Evolutionary conservation across 2,329 filamentous ascomycete species (phyloP).

Genomic region (Biscogniauxia marginata): DNA sequence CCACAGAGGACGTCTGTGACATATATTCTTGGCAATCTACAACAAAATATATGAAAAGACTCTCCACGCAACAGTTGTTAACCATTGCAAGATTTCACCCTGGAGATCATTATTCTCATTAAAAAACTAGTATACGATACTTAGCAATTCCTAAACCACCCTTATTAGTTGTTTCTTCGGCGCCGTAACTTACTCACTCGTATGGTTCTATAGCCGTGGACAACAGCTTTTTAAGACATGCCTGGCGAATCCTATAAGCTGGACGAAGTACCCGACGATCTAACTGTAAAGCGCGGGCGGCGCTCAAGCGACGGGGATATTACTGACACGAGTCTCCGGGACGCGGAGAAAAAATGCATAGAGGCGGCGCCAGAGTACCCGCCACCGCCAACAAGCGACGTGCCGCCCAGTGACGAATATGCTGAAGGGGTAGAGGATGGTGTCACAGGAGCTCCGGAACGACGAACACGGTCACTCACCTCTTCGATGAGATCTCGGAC

Average conservation of each 20-base stretch:
- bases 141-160: background rate
- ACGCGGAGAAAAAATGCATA: background rate
- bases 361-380: constrained; percentile 11
- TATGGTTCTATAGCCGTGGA: too few species aligned
- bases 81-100: too few species aligned
- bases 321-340: background rate
- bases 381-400: constrained; percentile 13
- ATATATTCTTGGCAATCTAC: background rate
- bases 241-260: constrained; percentile 5
- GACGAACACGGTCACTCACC: constrained; percentile 11
- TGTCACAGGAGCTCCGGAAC: constrained; percentile 2
- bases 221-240: constrained; percentile 10
- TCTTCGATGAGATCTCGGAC: constrained; percentile 14
- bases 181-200: too few species aligned
- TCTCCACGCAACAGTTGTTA: background rate
- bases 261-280: constrained; percentile 7
- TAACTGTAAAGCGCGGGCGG: background rate
- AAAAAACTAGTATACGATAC: background rate
- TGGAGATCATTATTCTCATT: background rate
- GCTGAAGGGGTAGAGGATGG: constrained; percentile 7
- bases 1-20: background rate
- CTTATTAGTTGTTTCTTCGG: too few species aligned
- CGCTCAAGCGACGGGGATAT: constrained; percentile 5
- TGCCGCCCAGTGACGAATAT: constrained; percentile 15
- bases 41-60: background rate